These are phyloP conservation scores for Phytophthora quininea DNA, from an alignment of 352 stramenopile genomes.

Conservation along the genomic window DNA sequence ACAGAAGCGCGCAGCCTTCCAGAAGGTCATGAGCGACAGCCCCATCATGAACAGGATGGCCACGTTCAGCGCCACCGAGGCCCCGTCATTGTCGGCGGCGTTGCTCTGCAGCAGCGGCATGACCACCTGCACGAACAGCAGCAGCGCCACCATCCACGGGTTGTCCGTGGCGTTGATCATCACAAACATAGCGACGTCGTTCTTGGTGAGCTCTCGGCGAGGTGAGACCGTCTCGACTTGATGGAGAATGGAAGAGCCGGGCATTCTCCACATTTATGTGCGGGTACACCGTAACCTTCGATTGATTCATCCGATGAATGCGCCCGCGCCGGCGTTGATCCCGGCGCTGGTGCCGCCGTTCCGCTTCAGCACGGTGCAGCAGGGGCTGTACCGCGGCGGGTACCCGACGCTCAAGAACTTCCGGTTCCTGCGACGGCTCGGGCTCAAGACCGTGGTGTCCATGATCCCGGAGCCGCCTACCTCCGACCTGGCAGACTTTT, in stretches of 20 bases:
- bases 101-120: slow-evolving; percentile 79
- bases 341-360: slow-evolving; percentile 87
- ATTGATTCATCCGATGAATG: slow-evolving; percentile 31
- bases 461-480: slow-evolving; percentile 84
- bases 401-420: slow-evolving; percentile 91
- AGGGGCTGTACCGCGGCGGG: slow-evolving; percentile 77
- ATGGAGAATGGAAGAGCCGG: slow-evolving; percentile 8
- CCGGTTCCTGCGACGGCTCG: slow-evolving; percentile 74
- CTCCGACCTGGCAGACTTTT: slow-evolving; percentile 79
- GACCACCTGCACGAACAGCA: slow-evolving; percentile 80
- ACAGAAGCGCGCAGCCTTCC: slow-evolving; percentile 62
- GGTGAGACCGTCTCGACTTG: background rate
- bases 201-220: background rate
- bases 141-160: slow-evolving; percentile 78
- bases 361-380: slow-evolving; percentile 86
- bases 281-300: background rate
- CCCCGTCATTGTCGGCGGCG: slow-evolving; percentile 56
- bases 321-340: slow-evolving; percentile 73
- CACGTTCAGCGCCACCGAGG: slow-evolving; percentile 56
- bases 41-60: slow-evolving; percentile 63
- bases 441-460: slow-evolving; percentile 80
- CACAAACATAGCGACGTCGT: slow-evolving; percentile 61
- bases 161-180: slow-evolving; percentile 82
- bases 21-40: slow-evolving; percentile 59
- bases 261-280: background rate